These are phyloP conservation scores for Penicillium capsulatum DNA, from an alignment of 2,329 filamentous ascomycete genomes.

Conservation along the genomic window DNA sequence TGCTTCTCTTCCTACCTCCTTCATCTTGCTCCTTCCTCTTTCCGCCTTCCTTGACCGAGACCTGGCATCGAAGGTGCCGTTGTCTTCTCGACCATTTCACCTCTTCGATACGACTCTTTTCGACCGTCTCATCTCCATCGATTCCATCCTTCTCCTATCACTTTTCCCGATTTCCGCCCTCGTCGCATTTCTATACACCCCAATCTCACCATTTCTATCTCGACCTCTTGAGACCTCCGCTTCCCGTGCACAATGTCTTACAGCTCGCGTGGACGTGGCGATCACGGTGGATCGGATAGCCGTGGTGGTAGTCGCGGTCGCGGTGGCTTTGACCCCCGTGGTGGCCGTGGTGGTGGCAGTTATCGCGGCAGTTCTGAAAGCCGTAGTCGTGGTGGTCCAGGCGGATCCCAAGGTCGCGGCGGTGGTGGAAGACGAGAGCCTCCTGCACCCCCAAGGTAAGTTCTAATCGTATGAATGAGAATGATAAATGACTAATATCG, in stretches of 20 bases:
- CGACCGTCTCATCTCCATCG: too few species aligned
- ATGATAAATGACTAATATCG: not conserved
- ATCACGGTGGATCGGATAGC: not conserved
- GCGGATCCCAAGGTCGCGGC: not conserved
- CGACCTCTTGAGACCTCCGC: too few species aligned
- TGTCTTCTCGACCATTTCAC: too few species aligned
- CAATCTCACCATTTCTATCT: too few species aligned
- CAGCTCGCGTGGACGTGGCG: constrained; percentile 2
- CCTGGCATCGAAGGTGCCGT: too few species aligned
- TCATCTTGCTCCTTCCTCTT: not conserved
- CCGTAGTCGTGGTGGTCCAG: constrained; percentile 3
- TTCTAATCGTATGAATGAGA: not conserved
- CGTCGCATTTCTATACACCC: too few species aligned
- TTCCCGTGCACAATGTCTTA: not conserved
- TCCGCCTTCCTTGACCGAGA: not conserved
- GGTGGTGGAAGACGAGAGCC: too few species aligned
- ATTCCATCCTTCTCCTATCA: too few species aligned
- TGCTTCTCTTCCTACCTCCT: not conserved
- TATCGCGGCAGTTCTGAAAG: not conserved
- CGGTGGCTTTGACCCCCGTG: not conserved
- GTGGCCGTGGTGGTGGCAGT: not conserved
- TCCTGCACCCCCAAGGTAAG: not conserved
- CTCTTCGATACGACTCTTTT: too few species aligned
- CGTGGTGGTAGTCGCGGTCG: constrained; percentile 3
- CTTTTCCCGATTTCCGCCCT: too few species aligned